A percentile compares a stretch with the other conserved stretches of the same genome.
Evolutionary conservation across 768 basidiomycete species (phyloP).

Genomic region (Lactarius trivialis): DNA sequence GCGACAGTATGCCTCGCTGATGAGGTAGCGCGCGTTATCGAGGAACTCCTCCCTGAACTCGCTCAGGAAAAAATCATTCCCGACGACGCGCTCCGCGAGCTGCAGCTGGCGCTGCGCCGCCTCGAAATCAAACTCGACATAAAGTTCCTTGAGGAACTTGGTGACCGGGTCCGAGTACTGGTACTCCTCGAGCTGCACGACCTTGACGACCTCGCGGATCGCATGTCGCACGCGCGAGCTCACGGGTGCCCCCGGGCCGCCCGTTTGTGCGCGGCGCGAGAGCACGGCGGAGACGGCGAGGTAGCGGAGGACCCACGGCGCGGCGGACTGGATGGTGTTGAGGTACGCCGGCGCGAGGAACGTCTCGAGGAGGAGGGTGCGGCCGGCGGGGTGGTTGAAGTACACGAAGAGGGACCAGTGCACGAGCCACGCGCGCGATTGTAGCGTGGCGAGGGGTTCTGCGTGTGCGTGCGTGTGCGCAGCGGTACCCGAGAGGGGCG

Average conservation of each 20-base stretch:
- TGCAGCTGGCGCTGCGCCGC: constrained; percentile 80
- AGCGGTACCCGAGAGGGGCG: constrained; percentile 30
- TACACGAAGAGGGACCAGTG: constrained; percentile 99
- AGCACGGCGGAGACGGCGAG: constrained; percentile 90
- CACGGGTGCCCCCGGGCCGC: constrained; percentile 36
- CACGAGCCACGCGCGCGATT: constrained; percentile 91
- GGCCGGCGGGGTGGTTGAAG: constrained; percentile 91
- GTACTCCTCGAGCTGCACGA: constrained; percentile 92
- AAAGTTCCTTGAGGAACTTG: constrained; percentile 87
- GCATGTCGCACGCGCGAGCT: constrained; percentile 80
- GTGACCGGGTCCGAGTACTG: constrained; percentile 95
- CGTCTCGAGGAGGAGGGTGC: constrained; percentile 88
- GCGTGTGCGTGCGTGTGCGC: constrained; percentile 36
- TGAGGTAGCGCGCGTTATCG: constrained; percentile 92
- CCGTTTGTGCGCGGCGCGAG: constrained; percentile 67
- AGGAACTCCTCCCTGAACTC: constrained; percentile 91
- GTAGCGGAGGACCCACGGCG: constrained; percentile 92
- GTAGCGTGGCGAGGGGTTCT: constrained; percentile 79
- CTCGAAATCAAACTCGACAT: constrained; percentile 94
- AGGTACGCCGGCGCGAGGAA: constrained; percentile 96
- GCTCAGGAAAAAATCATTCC: constrained; percentile 89
- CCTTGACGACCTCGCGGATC: constrained; percentile 85
- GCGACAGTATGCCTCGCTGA: constrained; percentile 96
- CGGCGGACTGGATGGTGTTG: constrained; percentile 96
- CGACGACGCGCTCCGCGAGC: constrained; percentile 74